Evolutionary conservation across 23 red algal genomes (phyloP).

Genomic region (Chondrus crispus): DNA sequence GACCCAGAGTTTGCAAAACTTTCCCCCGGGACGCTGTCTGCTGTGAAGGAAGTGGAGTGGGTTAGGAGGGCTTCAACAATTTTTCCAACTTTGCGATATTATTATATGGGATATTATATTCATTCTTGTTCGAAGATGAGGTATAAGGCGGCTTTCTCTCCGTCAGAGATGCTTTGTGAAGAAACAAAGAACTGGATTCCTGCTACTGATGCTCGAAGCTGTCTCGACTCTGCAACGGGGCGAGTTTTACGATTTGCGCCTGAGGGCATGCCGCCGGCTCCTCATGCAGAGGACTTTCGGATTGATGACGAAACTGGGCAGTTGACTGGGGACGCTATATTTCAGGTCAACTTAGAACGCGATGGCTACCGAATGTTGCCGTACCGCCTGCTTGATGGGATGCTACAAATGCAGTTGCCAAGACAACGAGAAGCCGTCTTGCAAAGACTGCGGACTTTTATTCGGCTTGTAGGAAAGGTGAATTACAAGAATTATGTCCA

Average conservation of each 20-base stretch:
- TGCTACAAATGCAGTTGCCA: constrained; percentile 8
- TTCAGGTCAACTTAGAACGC: constrained; percentile 7
- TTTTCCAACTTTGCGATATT: constrained; percentile 52
- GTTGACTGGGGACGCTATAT: background rate
- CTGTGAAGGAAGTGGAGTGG: constrained; percentile 84
- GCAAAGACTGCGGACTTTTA: constrained; percentile 8
- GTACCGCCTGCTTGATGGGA: background rate
- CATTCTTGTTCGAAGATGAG: constrained; percentile 87
- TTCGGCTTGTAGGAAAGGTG: constrained; percentile 37
- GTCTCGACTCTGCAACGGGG: constrained; percentile 7
- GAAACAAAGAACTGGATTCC: constrained; percentile 67
- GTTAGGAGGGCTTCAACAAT: background rate
- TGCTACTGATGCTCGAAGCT: constrained; percentile 5
- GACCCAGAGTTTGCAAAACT: constrained; percentile 74
- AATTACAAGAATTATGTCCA: constrained; percentile 10
- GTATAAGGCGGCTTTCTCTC: constrained; percentile 74
- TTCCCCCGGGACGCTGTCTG: constrained; percentile 77
- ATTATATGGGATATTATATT: constrained; percentile 98
- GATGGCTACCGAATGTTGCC: constrained; percentile 16
- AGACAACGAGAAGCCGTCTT: background rate
- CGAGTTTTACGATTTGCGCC: constrained; percentile 30
- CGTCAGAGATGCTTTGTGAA: constrained; percentile 83
- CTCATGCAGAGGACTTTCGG: constrained; percentile 11
- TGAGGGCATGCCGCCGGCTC: background rate
- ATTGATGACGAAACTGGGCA: constrained; percentile 24